Evolutionary conservation across 495 filamentous ascomycete species (phyloP).

Genomic region (Penicillium bialowiezense): DNA sequence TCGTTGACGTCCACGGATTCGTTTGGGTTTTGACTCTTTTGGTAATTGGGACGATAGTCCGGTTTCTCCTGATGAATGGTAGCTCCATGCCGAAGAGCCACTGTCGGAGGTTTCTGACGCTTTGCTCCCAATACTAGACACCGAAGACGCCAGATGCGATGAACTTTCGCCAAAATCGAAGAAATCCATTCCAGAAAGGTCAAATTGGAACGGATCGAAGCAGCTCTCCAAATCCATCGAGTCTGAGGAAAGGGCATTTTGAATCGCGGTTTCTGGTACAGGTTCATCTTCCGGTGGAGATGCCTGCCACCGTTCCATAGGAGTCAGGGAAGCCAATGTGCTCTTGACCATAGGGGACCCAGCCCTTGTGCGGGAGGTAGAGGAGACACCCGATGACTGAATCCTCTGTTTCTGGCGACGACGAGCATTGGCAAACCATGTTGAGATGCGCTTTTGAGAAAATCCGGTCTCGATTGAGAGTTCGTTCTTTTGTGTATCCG

Average conservation of each 20-base stretch:
- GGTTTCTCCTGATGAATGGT: constrained; percentile 41
- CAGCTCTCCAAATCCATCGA: constrained; percentile 54
- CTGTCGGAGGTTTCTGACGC: constrained; percentile 35
- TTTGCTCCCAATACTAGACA: constrained; percentile 30
- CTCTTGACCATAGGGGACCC: constrained; percentile 38
- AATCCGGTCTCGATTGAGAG: constrained; percentile 36
- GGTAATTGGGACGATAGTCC: constrained; percentile 17
- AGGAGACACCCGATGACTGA: constrained; percentile 49
- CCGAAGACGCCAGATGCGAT: constrained; percentile 26
- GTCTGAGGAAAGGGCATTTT: constrained; percentile 46
- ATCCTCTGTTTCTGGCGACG: constrained; percentile 47
- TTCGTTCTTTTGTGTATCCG: constrained; percentile 29
- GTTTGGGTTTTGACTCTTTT: constrained; percentile 9
- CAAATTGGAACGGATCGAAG: constrained; percentile 49
- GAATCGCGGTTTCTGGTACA: constrained; percentile 30
- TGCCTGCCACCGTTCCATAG: constrained; percentile 75
- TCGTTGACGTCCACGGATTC: constrained; percentile 39
- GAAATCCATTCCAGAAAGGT: constrained; percentile 15
- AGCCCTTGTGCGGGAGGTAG: constrained; percentile 38
- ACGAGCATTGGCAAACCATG: constrained; percentile 44
- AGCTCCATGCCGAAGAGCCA: constrained; percentile 40
- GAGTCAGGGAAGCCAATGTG: constrained; percentile 56
- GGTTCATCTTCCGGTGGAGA: constrained; percentile 74
- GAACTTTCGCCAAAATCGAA: constrained; percentile 25
- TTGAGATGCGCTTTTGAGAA: constrained; percentile 33